A percentile compares a stretch with the other conserved stretches of the same genome.
Evolutionary conservation across 176 grass and related monocot species (phyloP).

Genomic region (Musa beccarii): DNA sequence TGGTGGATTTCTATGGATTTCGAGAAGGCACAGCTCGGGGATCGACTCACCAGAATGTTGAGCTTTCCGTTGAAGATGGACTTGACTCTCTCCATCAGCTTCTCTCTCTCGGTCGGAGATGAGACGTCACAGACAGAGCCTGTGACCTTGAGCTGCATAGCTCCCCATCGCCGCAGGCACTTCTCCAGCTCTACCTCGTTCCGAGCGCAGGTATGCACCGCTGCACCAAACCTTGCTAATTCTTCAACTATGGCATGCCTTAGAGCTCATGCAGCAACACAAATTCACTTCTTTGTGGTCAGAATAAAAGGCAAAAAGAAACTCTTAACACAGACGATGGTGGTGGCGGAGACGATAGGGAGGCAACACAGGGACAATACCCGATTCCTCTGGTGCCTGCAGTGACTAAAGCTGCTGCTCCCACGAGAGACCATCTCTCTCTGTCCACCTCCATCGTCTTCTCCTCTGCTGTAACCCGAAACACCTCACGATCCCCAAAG

Average conservation of each 20-base stretch:
- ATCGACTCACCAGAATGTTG: background rate
- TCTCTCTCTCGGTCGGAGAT: slow-evolving; percentile 14
- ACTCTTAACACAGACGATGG: too few relatives aligned
- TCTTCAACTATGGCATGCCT: slow-evolving; percentile 45
- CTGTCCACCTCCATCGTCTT: too few relatives aligned
- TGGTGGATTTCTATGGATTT: too few relatives aligned
- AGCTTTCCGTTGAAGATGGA: background rate
- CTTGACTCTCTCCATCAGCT: slow-evolving; percentile 14
- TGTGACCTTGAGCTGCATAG: slow-evolving; percentile 7
- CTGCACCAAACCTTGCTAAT: slow-evolving; percentile 25
- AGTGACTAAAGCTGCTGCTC: background rate
- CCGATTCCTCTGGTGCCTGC: slow-evolving; percentile 15
- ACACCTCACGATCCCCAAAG: too few relatives aligned
- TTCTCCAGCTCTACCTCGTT: slow-evolving; percentile 22
- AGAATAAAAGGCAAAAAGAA: too few relatives aligned
- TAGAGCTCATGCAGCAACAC: too few relatives aligned
- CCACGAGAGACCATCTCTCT: background rate
- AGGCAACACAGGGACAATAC: background rate
- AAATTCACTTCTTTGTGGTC: too few relatives aligned
- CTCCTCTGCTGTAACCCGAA: too few relatives aligned
- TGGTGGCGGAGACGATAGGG: too few relatives aligned
- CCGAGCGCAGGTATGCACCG: slow-evolving; percentile 34
- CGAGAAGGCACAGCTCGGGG: background rate
- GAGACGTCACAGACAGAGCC: slow-evolving; percentile 37
- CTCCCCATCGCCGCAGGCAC: slow-evolving; percentile 26